Evolutionary conservation across 495 filamentous ascomycete genomes (phyloP).

Genomic region (Astrocystis sublimbata): DNA sequence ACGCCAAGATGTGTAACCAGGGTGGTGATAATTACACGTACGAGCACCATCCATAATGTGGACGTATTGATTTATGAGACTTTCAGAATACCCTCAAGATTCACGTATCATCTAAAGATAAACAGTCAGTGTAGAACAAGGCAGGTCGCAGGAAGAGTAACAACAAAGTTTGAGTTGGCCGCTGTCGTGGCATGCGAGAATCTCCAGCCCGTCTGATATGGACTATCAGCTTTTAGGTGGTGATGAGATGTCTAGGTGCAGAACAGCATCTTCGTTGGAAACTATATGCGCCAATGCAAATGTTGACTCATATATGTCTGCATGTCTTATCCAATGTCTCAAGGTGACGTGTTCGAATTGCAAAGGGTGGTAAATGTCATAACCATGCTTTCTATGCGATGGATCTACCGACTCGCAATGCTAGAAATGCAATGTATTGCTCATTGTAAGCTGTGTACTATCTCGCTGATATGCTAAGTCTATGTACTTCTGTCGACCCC

Average conservation of each 20-base stretch:
- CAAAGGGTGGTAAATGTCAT: neutral
- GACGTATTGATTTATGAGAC: neutral
- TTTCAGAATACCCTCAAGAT: too few relatives aligned
- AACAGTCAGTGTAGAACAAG: too few relatives aligned
- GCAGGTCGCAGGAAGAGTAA: neutral
- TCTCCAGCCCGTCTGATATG: neutral
- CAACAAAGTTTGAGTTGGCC: too few relatives aligned
- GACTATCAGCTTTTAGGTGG: neutral
- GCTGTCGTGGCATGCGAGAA: neutral
- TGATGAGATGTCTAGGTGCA: neutral
- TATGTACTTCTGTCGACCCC: neutral
- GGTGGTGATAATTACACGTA: too few relatives aligned
- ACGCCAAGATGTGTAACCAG: too few relatives aligned
- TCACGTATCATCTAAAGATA: too few relatives aligned
- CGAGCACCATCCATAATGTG: neutral
- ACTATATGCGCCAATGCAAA: neutral
- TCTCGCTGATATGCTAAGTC: slow-evolving; percentile 12
- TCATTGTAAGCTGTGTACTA: neutral
- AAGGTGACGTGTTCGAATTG: neutral
- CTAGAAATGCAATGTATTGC: neutral
- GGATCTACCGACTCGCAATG: neutral
- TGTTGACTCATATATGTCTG: neutral
- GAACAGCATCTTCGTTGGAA: neutral
- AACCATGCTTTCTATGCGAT: neutral
- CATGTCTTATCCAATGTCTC: neutral